phyloP scores from a whole-genome alignment of 2,329 filamentous ascomycete species.

The Anisogramma anomala region DNA sequence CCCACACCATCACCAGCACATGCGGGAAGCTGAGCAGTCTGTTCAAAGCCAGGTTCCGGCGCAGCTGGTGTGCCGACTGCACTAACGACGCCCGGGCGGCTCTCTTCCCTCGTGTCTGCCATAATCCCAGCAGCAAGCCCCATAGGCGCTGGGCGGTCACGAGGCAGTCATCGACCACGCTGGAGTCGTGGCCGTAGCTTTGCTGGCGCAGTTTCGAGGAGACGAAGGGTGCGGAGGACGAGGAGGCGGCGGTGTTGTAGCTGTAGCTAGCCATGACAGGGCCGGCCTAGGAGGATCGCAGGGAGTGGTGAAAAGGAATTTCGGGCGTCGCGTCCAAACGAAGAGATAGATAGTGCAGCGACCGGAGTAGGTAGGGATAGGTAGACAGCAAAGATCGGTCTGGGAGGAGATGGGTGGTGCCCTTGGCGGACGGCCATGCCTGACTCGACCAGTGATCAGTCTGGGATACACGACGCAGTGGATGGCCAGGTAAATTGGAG shows the following conservation, averaged over 20 bases:
- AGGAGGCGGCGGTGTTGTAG: slow-evolving; percentile 8
- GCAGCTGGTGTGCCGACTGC: slow-evolving; percentile 23
- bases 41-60: slow-evolving; percentile 36
- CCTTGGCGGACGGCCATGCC: slow-evolving; percentile 13
- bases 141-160: slow-evolving; percentile 20
- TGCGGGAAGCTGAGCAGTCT: slow-evolving; percentile 54
- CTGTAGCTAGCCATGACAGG: slow-evolving; percentile 13
- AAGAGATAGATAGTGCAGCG: neutral
- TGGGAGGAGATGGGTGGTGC: slow-evolving; percentile 2
- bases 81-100: slow-evolving; percentile 23
- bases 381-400: neutral
- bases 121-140: slow-evolving; percentile 30
- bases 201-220: slow-evolving; percentile 12
- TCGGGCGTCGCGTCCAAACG: neutral
- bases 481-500: too few species aligned
- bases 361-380: neutral
- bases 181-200: slow-evolving; percentile 22
- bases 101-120: slow-evolving; percentile 29
- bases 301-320: neutral
- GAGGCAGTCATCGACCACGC: slow-evolving; percentile 27
- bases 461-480: too few species aligned
- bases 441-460: too few species aligned
- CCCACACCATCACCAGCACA: slow-evolving; percentile 60
- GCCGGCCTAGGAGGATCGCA: slow-evolving; percentile 5
- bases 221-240: slow-evolving; percentile 8